Evolutionary conservation across 352 stramenopile genomes (phyloP).

Genomic region (Pythium insidiosum): DNA sequence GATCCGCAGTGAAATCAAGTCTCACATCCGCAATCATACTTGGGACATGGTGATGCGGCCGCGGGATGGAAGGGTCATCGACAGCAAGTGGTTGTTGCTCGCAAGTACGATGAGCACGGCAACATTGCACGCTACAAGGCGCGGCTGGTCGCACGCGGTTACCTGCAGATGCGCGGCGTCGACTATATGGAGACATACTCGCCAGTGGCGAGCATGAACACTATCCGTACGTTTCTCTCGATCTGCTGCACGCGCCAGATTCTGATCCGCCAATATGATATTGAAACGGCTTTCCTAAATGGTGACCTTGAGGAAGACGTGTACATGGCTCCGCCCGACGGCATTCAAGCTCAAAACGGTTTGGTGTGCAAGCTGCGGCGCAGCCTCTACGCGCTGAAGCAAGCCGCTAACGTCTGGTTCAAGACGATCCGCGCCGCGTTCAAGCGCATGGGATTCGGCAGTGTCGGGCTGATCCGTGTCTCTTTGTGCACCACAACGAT

Average conservation of each 20-base stretch:
- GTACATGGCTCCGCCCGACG: slow-evolving; percentile 13
- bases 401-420: slow-evolving; percentile 21
- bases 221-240: slow-evolving; percentile 6
- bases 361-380: slow-evolving; percentile 17
- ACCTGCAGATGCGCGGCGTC: slow-evolving; percentile 4
- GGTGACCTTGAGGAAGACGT: slow-evolving; percentile 17
- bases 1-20: background rate
- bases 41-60: slow-evolving; percentile 1
- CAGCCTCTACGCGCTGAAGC: slow-evolving; percentile 28
- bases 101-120: slow-evolving; percentile 7
- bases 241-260: background rate
- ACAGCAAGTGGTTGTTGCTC: slow-evolving; percentile 12
- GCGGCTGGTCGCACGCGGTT: slow-evolving; percentile 6
- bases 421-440: slow-evolving; percentile 8
- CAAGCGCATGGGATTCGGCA: background rate
- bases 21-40: background rate
- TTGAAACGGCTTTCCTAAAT: slow-evolving; percentile 30
- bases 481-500: background rate
- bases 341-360: slow-evolving; percentile 2
- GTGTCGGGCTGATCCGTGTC: background rate
- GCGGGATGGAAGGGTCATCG: no score
- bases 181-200: slow-evolving; percentile 10
- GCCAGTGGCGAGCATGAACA: slow-evolving; percentile 8
- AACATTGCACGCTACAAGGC: slow-evolving; percentile 6
- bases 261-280: slow-evolving; percentile 8